Conservation (phyloP, 495 filamentous ascomycete species). For the Pyronema domesticum region DNA sequence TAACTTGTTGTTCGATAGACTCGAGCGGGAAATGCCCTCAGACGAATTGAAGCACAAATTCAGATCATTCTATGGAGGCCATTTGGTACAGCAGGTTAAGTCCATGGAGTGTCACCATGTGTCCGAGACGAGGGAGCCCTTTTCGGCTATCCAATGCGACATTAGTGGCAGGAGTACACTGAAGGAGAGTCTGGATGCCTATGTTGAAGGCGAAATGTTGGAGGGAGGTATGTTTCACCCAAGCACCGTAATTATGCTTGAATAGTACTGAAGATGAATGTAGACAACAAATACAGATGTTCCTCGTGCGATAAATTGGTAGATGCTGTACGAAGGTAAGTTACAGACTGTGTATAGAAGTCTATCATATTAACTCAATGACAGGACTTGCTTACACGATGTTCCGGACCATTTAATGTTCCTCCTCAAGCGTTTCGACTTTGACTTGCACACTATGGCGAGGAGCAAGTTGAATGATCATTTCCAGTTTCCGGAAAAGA, state of each 20-base stretch:
- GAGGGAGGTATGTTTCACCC: slow-evolving; percentile 52
- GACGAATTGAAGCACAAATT: slow-evolving; percentile 54
- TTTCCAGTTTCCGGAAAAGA: slow-evolving; percentile 66
- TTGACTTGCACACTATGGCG: slow-evolving; percentile 66
- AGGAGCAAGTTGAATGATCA: slow-evolving; percentile 91
- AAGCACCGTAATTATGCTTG: not conserved
- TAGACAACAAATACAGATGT: slow-evolving; percentile 96
- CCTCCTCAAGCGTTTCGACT: slow-evolving; percentile 91
- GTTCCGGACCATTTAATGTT: slow-evolving; percentile 90
- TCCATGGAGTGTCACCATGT: slow-evolving; percentile 90
- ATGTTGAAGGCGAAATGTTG: slow-evolving; percentile 92
- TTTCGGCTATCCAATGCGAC: slow-evolving; percentile 90
- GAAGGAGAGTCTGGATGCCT: slow-evolving; percentile 75
- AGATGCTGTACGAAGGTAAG: slow-evolving; percentile 75
- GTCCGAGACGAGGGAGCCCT: slow-evolving; percentile 74
- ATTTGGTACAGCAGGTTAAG: slow-evolving; percentile 84
- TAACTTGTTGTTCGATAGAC: slow-evolving; percentile 76
- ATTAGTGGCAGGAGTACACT: slow-evolving; percentile 81
- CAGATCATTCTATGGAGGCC: slow-evolving; percentile 73
- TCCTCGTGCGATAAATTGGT: slow-evolving; percentile 78
- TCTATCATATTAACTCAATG: slow-evolving; percentile 5
- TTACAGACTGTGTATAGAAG: not conserved
- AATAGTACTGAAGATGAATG: slow-evolving; percentile 17
- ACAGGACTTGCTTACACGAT: slow-evolving; percentile 72
- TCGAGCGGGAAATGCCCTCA: slow-evolving; percentile 64